Base-by-base conservation (phyloP, 768 basidiomycete genomes). In the Termitomyces sp. region DNA sequence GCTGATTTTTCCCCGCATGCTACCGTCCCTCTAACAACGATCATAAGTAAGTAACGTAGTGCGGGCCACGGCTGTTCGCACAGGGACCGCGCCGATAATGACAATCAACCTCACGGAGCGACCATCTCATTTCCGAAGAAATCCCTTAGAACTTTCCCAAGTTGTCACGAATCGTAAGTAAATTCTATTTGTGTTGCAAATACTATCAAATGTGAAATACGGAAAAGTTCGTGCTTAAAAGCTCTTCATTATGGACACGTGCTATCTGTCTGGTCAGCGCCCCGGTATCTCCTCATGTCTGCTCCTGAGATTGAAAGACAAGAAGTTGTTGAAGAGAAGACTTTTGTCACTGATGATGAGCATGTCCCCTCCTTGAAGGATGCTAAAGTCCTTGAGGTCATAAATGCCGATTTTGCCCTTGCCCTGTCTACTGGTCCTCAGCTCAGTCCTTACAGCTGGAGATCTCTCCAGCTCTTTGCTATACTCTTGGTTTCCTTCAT, bases 361-460 rank as follows among this genome's bases (percentile, higher is more conserved):
- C 48, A 51, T 51, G 36, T 26, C 10, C 26, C 50, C 26, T 53
- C 63, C 29, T n/a, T n/a, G n/a, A 47, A 63, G 31, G 59, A 63
- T 47, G 65, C 66, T 7, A 66, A 65, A 61, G 59, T 66, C 31
- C 62, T 71, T 20, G 66, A 70, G 52, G 68, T 67, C 31, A 18
- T 54, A 12, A 80, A 80, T 61, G 71, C 74, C 29, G 76, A 79
- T 53, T 74, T 73, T 57, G 77, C 79, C 6, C 62, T 77, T 46
- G 77, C 77, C n/a, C 61, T 79, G 29, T 72, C 77, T 27, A 74
- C 72, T 24, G 74, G 76, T 4, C 75, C 77, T 2, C 74, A 74
- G 55, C 69, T 79, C 29, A 75, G 70, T 27, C 71, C 76, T 4
- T 67, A 64, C 8, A 76, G 74, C 59, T 39, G 54, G 29, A 68